Percentiles rank a stretch among this genome's conserved stretches.
Evolutionary conservation across 345 rosid genomes (phyloP).

Genomic region (Dovyalis caffra): DNA sequence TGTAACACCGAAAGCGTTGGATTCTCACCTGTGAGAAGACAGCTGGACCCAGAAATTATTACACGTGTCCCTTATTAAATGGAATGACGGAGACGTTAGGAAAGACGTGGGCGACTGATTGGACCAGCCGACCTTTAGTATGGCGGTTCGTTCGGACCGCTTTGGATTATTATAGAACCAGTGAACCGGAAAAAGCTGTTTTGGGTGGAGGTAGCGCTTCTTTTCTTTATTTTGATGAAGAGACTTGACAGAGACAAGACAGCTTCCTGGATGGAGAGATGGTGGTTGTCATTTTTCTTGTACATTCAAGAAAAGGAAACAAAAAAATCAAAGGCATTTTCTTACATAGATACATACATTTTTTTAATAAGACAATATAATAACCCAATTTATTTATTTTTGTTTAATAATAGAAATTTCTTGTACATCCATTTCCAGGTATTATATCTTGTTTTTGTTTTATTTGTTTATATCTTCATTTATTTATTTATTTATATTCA

Average conservation of each 20-base stretch:
- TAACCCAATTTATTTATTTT: too few species aligned
- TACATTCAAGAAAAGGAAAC: not conserved
- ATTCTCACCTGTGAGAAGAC: not conserved
- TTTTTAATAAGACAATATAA: too few species aligned
- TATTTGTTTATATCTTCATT: too few species aligned
- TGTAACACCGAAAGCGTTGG: not conserved
- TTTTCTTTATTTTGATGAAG: too few species aligned
- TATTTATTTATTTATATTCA: too few species aligned
- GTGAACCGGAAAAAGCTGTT: not conserved
- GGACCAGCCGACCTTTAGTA: not conserved
- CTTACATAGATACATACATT: too few species aligned
- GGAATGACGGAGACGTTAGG: constrained; percentile 20
- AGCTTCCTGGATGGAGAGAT: not conserved
- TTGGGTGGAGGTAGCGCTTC: not conserved
- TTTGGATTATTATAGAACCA: not conserved
- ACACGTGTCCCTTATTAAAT: constrained; percentile 9
- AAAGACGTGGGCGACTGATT: constrained; percentile 8
- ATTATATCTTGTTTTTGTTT: too few species aligned
- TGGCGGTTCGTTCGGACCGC: constrained; percentile 9
- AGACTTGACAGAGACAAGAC: not conserved
- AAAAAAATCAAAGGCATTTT: too few species aligned
- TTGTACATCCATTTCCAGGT: too few species aligned
- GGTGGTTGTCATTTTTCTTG: not conserved
- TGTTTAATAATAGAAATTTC: too few species aligned
- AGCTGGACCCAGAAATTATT: constrained; percentile 16